These are phyloP conservation scores for Cutaneotrichosporon sp. DNA, from an alignment of 1,284 basidiomycete species.

Conservation along the genomic window DNA sequence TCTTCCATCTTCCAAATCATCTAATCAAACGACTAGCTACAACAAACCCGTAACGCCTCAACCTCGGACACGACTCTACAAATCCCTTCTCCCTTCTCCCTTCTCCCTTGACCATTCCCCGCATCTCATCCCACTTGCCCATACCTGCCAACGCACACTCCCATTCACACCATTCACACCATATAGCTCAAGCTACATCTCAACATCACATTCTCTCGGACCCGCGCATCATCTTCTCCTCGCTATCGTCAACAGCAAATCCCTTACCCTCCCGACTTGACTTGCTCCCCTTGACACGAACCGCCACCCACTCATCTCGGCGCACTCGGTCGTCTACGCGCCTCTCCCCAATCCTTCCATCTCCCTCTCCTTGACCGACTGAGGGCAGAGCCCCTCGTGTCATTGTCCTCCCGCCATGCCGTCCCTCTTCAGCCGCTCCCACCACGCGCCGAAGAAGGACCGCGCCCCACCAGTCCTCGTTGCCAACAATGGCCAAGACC, in stretches of 20 bases:
- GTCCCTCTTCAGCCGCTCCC: constrained; percentile 30
- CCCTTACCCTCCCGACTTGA: neutral
- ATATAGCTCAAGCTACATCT: neutral
- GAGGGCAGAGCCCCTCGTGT: constrained; percentile 2
- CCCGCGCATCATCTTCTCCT: neutral
- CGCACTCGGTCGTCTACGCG: neutral
- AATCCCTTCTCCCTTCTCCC: neutral
- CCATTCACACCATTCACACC: neutral
- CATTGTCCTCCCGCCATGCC: constrained; percentile 18
- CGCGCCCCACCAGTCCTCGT: constrained; percentile 23
- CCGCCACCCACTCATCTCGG: neutral
- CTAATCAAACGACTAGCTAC: neutral
- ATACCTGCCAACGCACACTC: neutral
- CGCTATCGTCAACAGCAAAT: neutral
- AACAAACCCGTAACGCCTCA: neutral
- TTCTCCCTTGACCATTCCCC: neutral
- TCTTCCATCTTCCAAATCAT: neutral
- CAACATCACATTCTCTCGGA: neutral
- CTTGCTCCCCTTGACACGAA: neutral
- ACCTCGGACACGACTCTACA: neutral
- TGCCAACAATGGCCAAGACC: constrained; percentile 18
- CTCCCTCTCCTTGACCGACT: constrained; percentile 1
- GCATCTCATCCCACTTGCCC: neutral
- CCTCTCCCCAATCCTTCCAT: neutral
- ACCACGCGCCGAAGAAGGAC: constrained; percentile 26